Evolutionary conservation across 2,329 filamentous ascomycete genomes (phyloP).

Genomic region (Whalleya microplaca): DNA sequence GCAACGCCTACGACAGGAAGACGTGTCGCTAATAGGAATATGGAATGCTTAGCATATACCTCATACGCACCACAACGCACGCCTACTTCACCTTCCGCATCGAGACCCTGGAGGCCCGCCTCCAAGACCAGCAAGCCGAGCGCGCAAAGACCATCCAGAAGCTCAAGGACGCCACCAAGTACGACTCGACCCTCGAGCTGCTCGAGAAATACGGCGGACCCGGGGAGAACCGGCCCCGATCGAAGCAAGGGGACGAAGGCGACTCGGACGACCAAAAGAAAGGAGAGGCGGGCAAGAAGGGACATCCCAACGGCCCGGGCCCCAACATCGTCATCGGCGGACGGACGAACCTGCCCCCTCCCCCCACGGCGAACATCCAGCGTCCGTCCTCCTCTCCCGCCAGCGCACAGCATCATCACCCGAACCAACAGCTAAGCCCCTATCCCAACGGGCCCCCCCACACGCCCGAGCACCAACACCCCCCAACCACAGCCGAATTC

Average conservation of each 20-base stretch:
- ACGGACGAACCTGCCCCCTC: conserved; percentile 58
- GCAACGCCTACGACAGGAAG: neutral
- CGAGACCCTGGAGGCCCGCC: conserved; percentile 65
- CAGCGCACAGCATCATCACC: conserved; percentile 33
- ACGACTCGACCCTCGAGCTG: conserved; percentile 90
- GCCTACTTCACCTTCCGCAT: conserved; percentile 83
- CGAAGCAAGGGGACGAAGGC: conserved; percentile 32
- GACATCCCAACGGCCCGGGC: conserved; percentile 30
- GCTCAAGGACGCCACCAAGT: conserved; percentile 92
- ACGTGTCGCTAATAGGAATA: conserved; percentile 10
- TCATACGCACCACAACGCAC: conserved; percentile 67
- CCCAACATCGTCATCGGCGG: conserved; percentile 28
- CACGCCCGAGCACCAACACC: conserved; percentile 37
- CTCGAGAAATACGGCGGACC: conserved; percentile 90
- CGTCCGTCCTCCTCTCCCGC: conserved; percentile 40
- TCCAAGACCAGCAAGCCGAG: conserved; percentile 78
- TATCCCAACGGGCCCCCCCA: conserved; percentile 17
- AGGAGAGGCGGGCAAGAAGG: conserved; percentile 34
- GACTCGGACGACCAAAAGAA: conserved; percentile 28
- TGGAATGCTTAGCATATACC: conserved; percentile 68
- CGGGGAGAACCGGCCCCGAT: conserved; percentile 51
- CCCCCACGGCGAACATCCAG: conserved; percentile 66
- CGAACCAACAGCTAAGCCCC: conserved; percentile 8
- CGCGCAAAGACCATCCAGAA: conserved; percentile 88
- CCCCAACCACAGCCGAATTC: conserved; percentile 65